These are phyloP conservation scores for Trichoderma brevicompactum DNA, from an alignment of 2,329 filamentous ascomycete genomes.

Conservation along the genomic window DNA sequence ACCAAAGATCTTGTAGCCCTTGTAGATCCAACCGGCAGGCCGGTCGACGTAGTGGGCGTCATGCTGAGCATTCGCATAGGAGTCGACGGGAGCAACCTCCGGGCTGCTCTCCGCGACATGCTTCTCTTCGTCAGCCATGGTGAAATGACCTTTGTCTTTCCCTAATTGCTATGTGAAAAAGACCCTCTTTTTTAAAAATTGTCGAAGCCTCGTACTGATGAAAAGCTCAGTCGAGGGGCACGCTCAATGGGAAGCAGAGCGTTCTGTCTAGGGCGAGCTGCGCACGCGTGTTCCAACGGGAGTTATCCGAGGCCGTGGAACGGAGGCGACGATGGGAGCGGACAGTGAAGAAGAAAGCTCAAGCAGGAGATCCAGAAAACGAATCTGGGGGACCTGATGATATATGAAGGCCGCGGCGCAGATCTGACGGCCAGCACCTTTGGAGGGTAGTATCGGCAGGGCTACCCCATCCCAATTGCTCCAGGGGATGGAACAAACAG, in stretches of 20 bases:
- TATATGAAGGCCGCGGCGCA: slow-evolving; percentile 29
- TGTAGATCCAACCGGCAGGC: slow-evolving; percentile 70
- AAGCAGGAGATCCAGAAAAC: slow-evolving; percentile 14
- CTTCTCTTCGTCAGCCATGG: slow-evolving; percentile 39
- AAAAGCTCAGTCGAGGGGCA: not conserved
- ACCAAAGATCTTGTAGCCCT: slow-evolving; percentile 58
- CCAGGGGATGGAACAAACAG: slow-evolving; percentile 29
- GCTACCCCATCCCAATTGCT: slow-evolving; percentile 27
- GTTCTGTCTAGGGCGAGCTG: slow-evolving; percentile 15
- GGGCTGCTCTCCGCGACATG: slow-evolving; percentile 3
- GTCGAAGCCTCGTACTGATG: slow-evolving; percentile 11
- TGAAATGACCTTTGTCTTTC: slow-evolving; percentile 6
- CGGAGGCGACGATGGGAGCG: slow-evolving; percentile 14
- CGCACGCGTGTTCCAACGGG: slow-evolving; percentile 22
- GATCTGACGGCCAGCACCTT: slow-evolving; percentile 26
- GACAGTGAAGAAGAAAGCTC: slow-evolving; percentile 23
- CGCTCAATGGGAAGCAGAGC: slow-evolving; percentile 8
- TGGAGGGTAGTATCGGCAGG: slow-evolving; percentile 31
- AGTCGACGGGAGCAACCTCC: slow-evolving; percentile 29
- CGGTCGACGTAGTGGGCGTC: slow-evolving; percentile 36
- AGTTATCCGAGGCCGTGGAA: slow-evolving; percentile 22
- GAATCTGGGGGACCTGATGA: slow-evolving; percentile 27
- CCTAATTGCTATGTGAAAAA: not conserved
- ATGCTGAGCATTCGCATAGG: slow-evolving; percentile 32
- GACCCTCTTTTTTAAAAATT: not conserved